These are phyloP conservation scores for Rutstroemia sp. DNA, from an alignment of 2,329 filamentous ascomycete species.

Conservation along the genomic window DNA sequence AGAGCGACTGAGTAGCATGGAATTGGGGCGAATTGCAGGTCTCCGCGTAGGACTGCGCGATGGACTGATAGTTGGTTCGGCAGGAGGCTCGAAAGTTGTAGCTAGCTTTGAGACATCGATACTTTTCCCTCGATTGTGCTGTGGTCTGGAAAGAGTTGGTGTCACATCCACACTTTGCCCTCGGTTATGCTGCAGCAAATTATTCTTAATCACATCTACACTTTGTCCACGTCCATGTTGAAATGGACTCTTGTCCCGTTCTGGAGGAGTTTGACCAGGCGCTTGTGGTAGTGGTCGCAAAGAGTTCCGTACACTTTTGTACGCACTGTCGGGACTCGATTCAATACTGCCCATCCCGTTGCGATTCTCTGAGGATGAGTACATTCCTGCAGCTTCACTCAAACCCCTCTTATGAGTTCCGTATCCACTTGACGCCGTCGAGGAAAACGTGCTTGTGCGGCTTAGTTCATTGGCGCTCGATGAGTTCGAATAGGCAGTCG, in stretches of 20 bases:
- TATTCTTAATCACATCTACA: constrained; percentile 51
- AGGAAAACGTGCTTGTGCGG: constrained; percentile 63
- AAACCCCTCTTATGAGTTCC: constrained; percentile 63
- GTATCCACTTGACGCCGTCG: constrained; percentile 57
- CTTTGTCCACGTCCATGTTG: constrained; percentile 42
- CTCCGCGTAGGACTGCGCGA: constrained; percentile 10
- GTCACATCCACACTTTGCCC: constrained; percentile 54
- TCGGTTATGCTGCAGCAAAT: constrained; percentile 35
- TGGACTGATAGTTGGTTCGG: not conserved
- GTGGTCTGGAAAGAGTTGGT: constrained; percentile 38
- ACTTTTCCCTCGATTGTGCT: constrained; percentile 26
- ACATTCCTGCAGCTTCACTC: constrained; percentile 60
- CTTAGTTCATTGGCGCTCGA: constrained; percentile 46
- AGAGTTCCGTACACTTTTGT: constrained; percentile 67
- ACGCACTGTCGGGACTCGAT: constrained; percentile 53
- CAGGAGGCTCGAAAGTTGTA: constrained; percentile 8
- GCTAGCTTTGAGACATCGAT: constrained; percentile 10
- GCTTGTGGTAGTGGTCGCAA: constrained; percentile 66
- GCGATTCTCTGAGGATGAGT: constrained; percentile 41
- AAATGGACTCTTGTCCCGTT: constrained; percentile 25
- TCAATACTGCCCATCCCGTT: constrained; percentile 33
- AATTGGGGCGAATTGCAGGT: constrained; percentile 42
- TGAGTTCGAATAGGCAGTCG: constrained; percentile 55
- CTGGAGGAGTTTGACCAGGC: constrained; percentile 42
- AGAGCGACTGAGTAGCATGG: constrained; percentile 52